Percentiles rank a stretch among this genome's conserved stretches.
Conservation (phyloP, 2,329 filamentous ascomycete genomes). For the Peltaster fructicola region DNA sequence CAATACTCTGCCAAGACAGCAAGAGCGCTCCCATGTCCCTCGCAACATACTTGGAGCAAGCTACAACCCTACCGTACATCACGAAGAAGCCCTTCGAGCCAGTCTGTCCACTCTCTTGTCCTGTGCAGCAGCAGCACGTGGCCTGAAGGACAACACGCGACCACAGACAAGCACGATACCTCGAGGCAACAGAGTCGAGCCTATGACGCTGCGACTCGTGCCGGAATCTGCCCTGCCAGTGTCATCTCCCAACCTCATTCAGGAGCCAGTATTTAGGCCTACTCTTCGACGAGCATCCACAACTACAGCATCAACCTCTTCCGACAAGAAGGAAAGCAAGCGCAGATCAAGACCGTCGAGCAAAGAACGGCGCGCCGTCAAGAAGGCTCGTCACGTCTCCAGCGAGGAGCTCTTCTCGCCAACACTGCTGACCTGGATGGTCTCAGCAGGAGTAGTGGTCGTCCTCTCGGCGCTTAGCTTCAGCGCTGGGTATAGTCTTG, state of each 20-base stretch:
- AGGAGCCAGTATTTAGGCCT: constrained; percentile 19
- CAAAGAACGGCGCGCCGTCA: constrained; percentile 26
- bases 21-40: constrained; percentile 27
- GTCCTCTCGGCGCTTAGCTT: constrained; percentile 47
- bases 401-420: constrained; percentile 30
- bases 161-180: constrained; percentile 8
- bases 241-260: constrained; percentile 10
- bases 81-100: constrained; percentile 81
- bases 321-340: too few relatives aligned
- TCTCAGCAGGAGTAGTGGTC: constrained; percentile 46
- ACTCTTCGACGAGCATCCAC: constrained; percentile 18
- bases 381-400: constrained; percentile 23
- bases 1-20: constrained; percentile 6
- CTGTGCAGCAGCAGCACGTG: constrained; percentile 79
- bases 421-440: constrained; percentile 47
- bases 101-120: constrained; percentile 90
- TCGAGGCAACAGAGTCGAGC: constrained; percentile 24
- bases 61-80: constrained; percentile 53
- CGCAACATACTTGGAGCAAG: constrained; percentile 56
- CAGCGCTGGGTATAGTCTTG: constrained; percentile 44
- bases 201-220: constrained; percentile 38
- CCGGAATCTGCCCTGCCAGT: constrained; percentile 36
- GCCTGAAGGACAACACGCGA: constrained; percentile 43
- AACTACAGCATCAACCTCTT: constrained; percentile 12
- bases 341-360: too few relatives aligned